Conservation (phyloP, 2,329 filamentous ascomycete species). For the Exophiala alcalophila region DNA sequence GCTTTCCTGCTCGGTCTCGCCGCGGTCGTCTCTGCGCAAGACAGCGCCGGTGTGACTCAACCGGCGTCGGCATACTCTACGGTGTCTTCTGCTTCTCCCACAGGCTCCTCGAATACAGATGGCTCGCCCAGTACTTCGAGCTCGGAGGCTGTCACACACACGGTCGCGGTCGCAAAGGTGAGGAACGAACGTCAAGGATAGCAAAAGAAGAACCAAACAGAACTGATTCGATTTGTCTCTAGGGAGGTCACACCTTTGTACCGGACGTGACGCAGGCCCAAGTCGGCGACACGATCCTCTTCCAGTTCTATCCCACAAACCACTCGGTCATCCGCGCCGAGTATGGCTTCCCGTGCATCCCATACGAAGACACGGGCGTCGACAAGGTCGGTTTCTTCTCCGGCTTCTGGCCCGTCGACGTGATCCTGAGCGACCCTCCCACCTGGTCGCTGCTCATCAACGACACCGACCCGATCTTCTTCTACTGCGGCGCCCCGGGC, state of each 20-base stretch:
- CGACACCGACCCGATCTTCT: conserved; percentile 63
- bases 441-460: conserved; percentile 51
- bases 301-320: conserved; percentile 60
- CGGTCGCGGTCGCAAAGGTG: conserved; percentile 20
- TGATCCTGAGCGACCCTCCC: conserved; percentile 45
- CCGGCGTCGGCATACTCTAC: conserved; percentile 2
- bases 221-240: conserved; percentile 2
- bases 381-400: conserved; percentile 55
- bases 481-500: conserved; percentile 65
- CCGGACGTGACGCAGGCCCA: conserved; percentile 26
- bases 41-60: conserved; percentile 5
- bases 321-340: conserved; percentile 64
- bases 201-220: too few species aligned
- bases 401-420: conserved; percentile 48
- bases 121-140: conserved; percentile 11
- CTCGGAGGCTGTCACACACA: conserved; percentile 26
- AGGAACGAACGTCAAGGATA: not conserved
- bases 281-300: conserved; percentile 36
- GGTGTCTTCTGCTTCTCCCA: conserved; percentile 1
- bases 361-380: conserved; percentile 53
- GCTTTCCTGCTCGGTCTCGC: conserved; percentile 12
- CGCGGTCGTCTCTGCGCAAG: conserved; percentile 12
- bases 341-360: conserved; percentile 61
- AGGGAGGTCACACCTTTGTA: conserved; percentile 27
- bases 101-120: not conserved